phyloP scores from a whole-genome alignment of 306 rosid genomes.

The Glycine soja region DNA sequence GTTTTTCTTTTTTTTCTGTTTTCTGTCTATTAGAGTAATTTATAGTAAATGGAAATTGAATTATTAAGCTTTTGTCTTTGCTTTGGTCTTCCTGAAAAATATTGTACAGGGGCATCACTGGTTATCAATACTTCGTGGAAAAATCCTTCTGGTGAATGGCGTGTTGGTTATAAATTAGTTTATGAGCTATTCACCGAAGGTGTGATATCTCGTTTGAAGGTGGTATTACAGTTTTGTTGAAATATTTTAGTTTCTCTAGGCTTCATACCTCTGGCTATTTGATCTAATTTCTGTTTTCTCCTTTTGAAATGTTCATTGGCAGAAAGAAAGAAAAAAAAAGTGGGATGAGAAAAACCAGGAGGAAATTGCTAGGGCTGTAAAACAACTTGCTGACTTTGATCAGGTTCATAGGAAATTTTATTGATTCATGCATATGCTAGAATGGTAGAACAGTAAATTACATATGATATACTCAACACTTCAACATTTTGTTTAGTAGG shows the following conservation, averaged over 20 bases:
- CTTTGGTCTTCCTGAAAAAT: slow-evolving; percentile 43
- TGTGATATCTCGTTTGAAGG: slow-evolving; percentile 90
- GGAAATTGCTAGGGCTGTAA: slow-evolving; percentile 84
- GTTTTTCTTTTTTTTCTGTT: slow-evolving; percentile 8
- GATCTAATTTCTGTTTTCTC: slow-evolving; percentile 34
- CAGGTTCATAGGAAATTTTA: slow-evolving; percentile 65
- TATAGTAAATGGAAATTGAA: slow-evolving; percentile 26
- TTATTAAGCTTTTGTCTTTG: slow-evolving; percentile 34
- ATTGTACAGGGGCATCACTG: slow-evolving; percentile 73
- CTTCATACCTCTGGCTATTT: slow-evolving; percentile 25
- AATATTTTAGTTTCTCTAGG: slow-evolving; percentile 41
- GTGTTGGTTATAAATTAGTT: slow-evolving; percentile 81
- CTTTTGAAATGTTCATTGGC: slow-evolving; percentile 43
- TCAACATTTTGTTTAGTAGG: slow-evolving; percentile 29
- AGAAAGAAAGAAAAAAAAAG: slow-evolving; percentile 87
- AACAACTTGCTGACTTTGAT: slow-evolving; percentile 85
- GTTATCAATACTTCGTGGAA: slow-evolving; percentile 80
- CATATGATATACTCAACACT: neutral
- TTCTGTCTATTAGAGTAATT: neutral
- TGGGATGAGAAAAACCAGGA: slow-evolving; percentile 94
- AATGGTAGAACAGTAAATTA: slow-evolving; percentile 14
- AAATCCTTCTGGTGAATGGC: slow-evolving; percentile 99
- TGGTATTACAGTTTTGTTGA: slow-evolving; percentile 45
- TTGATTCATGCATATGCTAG: slow-evolving; percentile 30
- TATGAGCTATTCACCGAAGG: slow-evolving; percentile 84